Conservation (phyloP, 1,139 yeast genomes). For the Pichia sp. region DNA sequence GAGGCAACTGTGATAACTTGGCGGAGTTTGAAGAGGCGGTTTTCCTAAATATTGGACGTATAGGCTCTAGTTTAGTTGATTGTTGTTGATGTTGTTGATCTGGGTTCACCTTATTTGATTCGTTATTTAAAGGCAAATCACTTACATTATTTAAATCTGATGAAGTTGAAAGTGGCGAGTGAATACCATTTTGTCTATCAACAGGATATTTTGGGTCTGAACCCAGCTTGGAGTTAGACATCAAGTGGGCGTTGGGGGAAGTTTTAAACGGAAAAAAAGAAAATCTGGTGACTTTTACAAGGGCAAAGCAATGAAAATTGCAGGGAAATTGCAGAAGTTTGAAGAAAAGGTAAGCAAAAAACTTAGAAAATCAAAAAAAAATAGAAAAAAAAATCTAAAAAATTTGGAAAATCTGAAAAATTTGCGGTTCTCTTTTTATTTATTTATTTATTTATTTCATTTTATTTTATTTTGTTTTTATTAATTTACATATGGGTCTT, state of each 20-base stretch:
- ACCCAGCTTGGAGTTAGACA: not conserved
- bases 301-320: not conserved
- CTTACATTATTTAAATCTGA: not conserved
- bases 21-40: constrained; percentile 7
- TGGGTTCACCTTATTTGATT: not conserved
- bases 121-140: not conserved
- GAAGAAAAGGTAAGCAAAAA: not conserved
- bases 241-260: not conserved
- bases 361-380: not conserved
- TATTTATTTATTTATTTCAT: not conserved
- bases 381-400: not conserved
- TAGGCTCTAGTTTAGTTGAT: not conserved
- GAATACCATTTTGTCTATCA: not conserved
- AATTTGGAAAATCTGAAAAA: not conserved
- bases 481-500: not conserved
- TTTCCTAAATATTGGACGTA: constrained; percentile 11
- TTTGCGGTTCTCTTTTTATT: not conserved
- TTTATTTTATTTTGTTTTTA: not conserved
- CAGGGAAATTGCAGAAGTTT: not conserved
- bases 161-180: not conserved
- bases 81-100: not conserved
- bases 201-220: not conserved
- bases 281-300: not conserved
- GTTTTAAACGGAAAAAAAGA: not conserved
- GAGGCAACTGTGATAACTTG: constrained; percentile 22